Percentiles rank a stretch among this genome's conserved stretches.
Evolutionary conservation across 1,284 basidiomycete genomes (phyloP).

Genomic region (Puccinia hordei): DNA sequence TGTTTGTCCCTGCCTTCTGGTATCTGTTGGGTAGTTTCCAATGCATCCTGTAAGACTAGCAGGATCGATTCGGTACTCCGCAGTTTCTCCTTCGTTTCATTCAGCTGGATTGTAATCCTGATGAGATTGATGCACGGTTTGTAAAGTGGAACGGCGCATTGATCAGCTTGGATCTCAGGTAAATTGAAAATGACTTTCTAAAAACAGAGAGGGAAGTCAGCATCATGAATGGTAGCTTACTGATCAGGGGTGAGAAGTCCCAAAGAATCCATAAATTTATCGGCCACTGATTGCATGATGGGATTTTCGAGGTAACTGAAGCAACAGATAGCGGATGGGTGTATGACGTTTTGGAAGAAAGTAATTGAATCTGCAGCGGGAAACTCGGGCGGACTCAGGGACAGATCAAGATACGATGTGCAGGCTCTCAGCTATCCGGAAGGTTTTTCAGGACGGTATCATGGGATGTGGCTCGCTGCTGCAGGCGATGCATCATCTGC

Average conservation of each 20-base stretch:
- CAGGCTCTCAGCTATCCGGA: too few species aligned
- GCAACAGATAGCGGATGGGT: too few species aligned
- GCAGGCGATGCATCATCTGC: too few species aligned
- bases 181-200: neutral
- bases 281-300: constrained; percentile 19
- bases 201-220: neutral
- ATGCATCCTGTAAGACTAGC: neutral
- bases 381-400: too few species aligned
- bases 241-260: constrained; percentile 21
- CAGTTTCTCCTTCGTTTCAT: constrained; percentile 10
- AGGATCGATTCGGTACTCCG: constrained; percentile 22
- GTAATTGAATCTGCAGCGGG: too few species aligned
- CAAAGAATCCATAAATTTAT: constrained; percentile 10
- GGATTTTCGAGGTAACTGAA: neutral
- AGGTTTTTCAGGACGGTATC: too few species aligned
- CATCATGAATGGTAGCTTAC: neutral
- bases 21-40: constrained; percentile 23
- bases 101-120: constrained; percentile 11
- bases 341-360: too few species aligned
- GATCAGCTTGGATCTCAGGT: neutral
- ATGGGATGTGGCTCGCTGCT: too few species aligned
- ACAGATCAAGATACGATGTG: too few species aligned
- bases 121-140: neutral
- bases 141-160: neutral
- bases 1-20: constrained; percentile 3